Evolutionary conservation across 2,329 filamentous ascomycete genomes (phyloP).

Genomic region (Sporothrix variecibatus): DNA sequence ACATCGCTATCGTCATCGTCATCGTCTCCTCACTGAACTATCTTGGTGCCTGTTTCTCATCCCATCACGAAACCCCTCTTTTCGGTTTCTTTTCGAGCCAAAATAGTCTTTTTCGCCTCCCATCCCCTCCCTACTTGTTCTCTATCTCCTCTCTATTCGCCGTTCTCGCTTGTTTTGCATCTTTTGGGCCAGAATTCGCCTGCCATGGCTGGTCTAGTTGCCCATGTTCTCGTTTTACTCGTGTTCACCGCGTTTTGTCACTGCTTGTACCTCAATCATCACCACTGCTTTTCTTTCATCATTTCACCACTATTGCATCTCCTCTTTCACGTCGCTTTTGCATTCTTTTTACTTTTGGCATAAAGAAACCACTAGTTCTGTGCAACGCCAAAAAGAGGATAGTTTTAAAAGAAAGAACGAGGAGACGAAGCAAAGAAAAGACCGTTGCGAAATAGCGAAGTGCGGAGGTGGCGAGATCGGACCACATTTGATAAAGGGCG

Average conservation of each 20-base stretch:
- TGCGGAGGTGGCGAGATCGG: slow-evolving; percentile 8
- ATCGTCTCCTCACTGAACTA: neutral
- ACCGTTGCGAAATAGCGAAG: neutral
- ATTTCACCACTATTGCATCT: neutral
- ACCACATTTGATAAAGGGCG: neutral
- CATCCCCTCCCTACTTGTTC: neutral
- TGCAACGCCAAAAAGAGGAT: neutral
- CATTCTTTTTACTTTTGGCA: neutral
- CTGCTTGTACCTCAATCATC: neutral
- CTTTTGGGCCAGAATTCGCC: neutral
- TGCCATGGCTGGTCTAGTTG: neutral
- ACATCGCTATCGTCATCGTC: no score
- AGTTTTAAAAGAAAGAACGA: neutral
- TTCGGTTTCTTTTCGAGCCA: neutral
- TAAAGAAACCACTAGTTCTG: neutral
- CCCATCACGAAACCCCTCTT: neutral
- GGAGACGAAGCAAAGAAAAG: neutral
- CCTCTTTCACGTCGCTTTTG: neutral
- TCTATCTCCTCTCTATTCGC: neutral
- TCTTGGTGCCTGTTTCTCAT: neutral
- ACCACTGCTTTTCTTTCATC: neutral
- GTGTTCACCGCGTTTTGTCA: neutral
- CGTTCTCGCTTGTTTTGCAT: slow-evolving; percentile 12
- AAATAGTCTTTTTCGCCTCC: slow-evolving; percentile 6
- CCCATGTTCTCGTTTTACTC: neutral